Conservation (phyloP, 2,329 filamentous ascomycete species). For the Exophiala dermatitidis region DNA sequence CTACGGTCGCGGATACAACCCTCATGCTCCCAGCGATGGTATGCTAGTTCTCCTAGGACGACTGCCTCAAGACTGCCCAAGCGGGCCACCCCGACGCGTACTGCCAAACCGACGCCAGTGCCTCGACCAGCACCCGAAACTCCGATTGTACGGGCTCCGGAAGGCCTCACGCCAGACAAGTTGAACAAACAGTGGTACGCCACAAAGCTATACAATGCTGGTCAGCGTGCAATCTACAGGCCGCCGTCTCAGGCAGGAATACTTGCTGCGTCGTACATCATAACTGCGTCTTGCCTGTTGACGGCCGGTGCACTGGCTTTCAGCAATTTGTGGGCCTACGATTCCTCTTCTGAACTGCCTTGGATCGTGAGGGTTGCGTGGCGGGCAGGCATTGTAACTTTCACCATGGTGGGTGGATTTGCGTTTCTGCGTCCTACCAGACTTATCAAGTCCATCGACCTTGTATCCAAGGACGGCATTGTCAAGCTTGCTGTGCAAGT, state of each 20-base stretch:
- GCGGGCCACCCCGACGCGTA: neutral
- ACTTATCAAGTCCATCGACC: slow-evolving; percentile 16
- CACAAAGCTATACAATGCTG: slow-evolving; percentile 14
- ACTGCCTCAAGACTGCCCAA: neutral
- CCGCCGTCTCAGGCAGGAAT: slow-evolving; percentile 18
- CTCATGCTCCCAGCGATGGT: slow-evolving; percentile 6
- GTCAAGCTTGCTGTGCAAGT: slow-evolving; percentile 18
- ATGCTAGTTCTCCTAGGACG: slow-evolving; percentile 5
- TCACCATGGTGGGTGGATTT: slow-evolving; percentile 12
- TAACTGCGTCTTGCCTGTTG: slow-evolving; percentile 10
- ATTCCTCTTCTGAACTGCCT: slow-evolving; percentile 4
- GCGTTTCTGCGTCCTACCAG: slow-evolving; percentile 14
- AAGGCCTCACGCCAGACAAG: slow-evolving; percentile 6
- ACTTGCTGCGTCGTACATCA: slow-evolving; percentile 13
- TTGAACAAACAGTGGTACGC: slow-evolving; percentile 16
- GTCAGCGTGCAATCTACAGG: slow-evolving; percentile 14
- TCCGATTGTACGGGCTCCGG: neutral
- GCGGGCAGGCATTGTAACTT: slow-evolving; percentile 14
- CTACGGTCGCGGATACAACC: slow-evolving; percentile 4
- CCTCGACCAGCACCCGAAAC: neutral
- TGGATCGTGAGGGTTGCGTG: slow-evolving; percentile 15
- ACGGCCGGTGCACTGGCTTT: slow-evolving; percentile 14
- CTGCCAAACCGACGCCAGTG: neutral
- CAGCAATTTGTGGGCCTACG: slow-evolving; percentile 11
- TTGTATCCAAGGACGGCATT: slow-evolving; percentile 9